phyloP scores from a whole-genome alignment of 1,284 basidiomycete genomes.

The Leccinum subspadiceum region DNA sequence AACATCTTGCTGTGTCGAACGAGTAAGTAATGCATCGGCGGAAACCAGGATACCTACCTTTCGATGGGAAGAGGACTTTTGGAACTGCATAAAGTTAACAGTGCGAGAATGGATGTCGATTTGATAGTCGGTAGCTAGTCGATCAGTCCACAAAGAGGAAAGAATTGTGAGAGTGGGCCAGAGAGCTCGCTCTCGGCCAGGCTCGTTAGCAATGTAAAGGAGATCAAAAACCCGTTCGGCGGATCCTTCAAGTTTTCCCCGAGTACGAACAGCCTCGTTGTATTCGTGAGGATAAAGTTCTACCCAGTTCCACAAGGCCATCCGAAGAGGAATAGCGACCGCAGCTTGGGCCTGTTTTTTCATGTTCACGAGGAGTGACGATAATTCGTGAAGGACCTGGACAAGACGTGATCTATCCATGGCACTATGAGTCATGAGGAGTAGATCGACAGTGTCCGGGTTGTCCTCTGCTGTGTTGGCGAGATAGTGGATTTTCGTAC shows the following conservation, averaged over 20 bases:
- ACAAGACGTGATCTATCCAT: conserved; percentile 65
- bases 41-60: conserved; percentile 35
- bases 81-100: conserved; percentile 32
- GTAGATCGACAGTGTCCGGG: conserved; percentile 70
- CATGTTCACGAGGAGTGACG: conserved; percentile 83
- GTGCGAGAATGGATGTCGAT: conserved; percentile 37
- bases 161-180: conserved; percentile 85
- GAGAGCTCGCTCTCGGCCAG: conserved; percentile 55
- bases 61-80: conserved; percentile 35
- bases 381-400: conserved; percentile 75
- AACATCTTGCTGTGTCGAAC: conserved; percentile 38
- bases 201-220: conserved; percentile 59
- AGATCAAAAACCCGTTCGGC: conserved; percentile 84
- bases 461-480: conserved; percentile 53
- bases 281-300: conserved; percentile 81
- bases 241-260: conserved; percentile 72
- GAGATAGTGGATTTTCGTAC: conserved; percentile 67
- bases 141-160: conserved; percentile 76
- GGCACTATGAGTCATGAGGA: conserved; percentile 71
- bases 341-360: conserved; percentile 73
- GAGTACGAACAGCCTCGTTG: conserved; percentile 64
- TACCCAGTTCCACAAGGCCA: conserved; percentile 92
- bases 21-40: neutral
- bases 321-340: conserved; percentile 72
- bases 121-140: conserved; percentile 58